Base-by-base conservation (phyloP, 208 protist genomes). In the Wallacemonas rigidus region DNA sequence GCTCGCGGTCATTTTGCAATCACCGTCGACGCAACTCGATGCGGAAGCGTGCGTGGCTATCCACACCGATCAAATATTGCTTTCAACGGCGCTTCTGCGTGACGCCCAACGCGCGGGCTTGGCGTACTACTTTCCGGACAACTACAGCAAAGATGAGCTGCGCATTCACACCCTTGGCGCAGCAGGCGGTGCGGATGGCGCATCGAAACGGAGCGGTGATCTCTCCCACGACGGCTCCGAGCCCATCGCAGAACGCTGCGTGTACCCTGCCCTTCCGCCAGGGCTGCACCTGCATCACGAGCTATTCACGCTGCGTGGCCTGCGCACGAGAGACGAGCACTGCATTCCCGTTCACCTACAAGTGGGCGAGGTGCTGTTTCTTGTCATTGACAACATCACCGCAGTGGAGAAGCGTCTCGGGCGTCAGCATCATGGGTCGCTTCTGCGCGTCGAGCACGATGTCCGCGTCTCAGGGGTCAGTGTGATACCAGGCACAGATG, bases 51-150 rank as follows among this genome's bases (percentile, higher is more conserved):
- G 89, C 67, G 81, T 93, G 9, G 91, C 76, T n/a, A 67, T 96
- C 51, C 91, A 96, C 73, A 96, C 91, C 39, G 85, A 92, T 67
- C 91, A 96, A 75, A 74, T 96, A 44, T 69, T 89, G 40, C 58
- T 96, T 14, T 36, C 74, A 1, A 69, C 80, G 0, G 64, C 67
- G 6, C 72, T 93, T 17, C 54, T 96, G 11, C 74, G 61, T 45
- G 63, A 77, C n/a, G 84, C 81, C 2, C 86, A 91, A 58, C 77
- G 77, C 45, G 58, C 51, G 1, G 89, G 91, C 6, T 38, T 93
- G 6, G 82, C 81, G n/a, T 89, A 90, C 71, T 96, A 91, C 74
- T 91, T 96, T 63, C 77, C 86, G 0, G 91, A 93, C 54, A 72
- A 71, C 51, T 87, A 88, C 68, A 82, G 74, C 55, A 36, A 40